Evolutionary conservation across 2,329 filamentous ascomycete species (phyloP), one percentile per base, ranked within the genome.

Genomic region (Nemania sp.): DNA sequence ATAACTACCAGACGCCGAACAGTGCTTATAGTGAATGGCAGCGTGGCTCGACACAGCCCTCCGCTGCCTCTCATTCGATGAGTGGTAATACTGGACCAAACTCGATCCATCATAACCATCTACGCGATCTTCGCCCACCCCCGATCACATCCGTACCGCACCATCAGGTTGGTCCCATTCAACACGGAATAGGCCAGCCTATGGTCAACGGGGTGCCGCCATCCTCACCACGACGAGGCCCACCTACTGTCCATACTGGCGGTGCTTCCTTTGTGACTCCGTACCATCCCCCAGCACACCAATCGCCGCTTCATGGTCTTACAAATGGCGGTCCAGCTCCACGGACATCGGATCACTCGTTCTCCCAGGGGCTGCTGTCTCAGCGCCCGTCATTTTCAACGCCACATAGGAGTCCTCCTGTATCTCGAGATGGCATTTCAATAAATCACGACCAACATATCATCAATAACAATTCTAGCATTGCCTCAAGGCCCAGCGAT

Each of bases 81-180:
- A 84, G 82, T 62, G 78, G 80, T 30, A 79, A 65, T 39, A 65
- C 69, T n/a, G 68, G 61, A 7, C 61, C 65, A 17, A 52, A 52
- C 52, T 52, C 67, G 5, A 61, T 68, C 15, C 68, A 67, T 37
- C 65, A 66, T 44, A 69, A 66, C 46, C 60, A 70, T 30, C 67
- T 79, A 15, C 72, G 77, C 12, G 70, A 77, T 19, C 73, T 83
- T 14, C 76, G 80, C 7, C 80, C 80, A 3, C 79, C 79, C 22
- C 73, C 78, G 5, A 70, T 74, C 24, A 60, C 73, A 6, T 72
- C 77, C 34, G 70, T 76, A 6, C 69, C 73, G 5, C 69, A 76
- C 41, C 74, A 73, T 30, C 74, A 75, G 19, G 70, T 72, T 7
- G 73, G 75, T 12, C 70, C 73, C 8, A 72, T 77, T 36, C 78